phyloP scores from a whole-genome alignment of 257 asterid genomes.

The Lycium ferocissimum region DNA sequence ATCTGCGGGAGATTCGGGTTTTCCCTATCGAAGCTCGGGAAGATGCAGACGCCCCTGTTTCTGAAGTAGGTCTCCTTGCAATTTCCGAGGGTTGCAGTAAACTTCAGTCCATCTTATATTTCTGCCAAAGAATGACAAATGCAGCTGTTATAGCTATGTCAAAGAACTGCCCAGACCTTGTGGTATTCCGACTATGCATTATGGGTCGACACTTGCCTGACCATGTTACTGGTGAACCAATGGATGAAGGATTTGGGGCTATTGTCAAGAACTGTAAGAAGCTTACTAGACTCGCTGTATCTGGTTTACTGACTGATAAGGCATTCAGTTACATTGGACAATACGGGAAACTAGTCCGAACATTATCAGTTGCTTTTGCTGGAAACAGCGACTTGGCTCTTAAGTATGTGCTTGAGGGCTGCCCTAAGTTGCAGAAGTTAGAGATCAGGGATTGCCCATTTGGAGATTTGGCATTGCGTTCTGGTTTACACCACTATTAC shows the following conservation, averaged over 20 bases:
- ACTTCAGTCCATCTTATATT: constrained; percentile 54
- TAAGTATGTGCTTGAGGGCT: constrained; percentile 58
- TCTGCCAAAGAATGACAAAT: constrained; percentile 64
- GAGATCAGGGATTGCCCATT: constrained; percentile 68
- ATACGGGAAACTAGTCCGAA: constrained; percentile 55
- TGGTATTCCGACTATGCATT: constrained; percentile 62
- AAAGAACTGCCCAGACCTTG: constrained; percentile 55
- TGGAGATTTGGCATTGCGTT: constrained; percentile 53
- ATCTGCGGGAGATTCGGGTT: constrained; percentile 61
- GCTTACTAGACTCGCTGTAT: constrained; percentile 58
- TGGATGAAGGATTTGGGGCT: constrained; percentile 70
- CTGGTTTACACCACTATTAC: constrained; percentile 60
- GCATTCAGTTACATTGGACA: constrained; percentile 56
- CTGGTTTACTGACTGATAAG: constrained; percentile 58
- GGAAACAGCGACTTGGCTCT: constrained; percentile 56
- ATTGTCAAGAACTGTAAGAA: constrained; percentile 67
- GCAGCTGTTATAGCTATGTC: constrained; percentile 63
- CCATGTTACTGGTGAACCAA: constrained; percentile 52
- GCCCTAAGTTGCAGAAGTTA: constrained; percentile 57
- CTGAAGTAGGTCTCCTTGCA: constrained; percentile 58
- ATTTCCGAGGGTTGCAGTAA: constrained; percentile 67
- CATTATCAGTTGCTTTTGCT: constrained; percentile 62
- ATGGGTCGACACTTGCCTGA: constrained; percentile 59
- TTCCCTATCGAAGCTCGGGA: constrained; percentile 55
- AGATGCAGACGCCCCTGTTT: constrained; percentile 56